Evolutionary conservation across 805 yeast species (phyloP), one percentile per base, ranked within the genome.

Genomic region (Blastobotrys chiropterorum): DNA sequence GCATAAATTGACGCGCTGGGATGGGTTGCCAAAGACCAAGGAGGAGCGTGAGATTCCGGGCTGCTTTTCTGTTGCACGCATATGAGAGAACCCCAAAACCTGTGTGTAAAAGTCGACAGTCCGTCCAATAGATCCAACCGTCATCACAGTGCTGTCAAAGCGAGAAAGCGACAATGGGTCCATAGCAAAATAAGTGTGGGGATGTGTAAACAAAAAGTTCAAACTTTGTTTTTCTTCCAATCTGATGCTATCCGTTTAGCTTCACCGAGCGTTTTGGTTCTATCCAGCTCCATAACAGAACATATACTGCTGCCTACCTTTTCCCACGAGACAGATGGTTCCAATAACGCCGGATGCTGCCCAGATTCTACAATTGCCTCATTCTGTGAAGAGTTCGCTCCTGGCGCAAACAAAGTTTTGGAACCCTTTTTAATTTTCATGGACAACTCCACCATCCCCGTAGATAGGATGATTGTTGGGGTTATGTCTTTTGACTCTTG

Each of bases 371-470:
- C 17, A n/a, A 20, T 16, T 16, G 16, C 44, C 5, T 20, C 44
- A 16, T 42, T 20, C 16, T 42, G 44, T 7, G 44, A 16, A 42
- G 21, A n/a, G 5, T 3, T 20, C 5, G 20, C 14, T 5, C 20
- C 44, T 15, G n/a, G 44, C 8, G 44, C 22, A 21, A 42, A 42
- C 6, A 42, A 5, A 3, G 44, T 13, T 15, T 20, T n/a, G 17
- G 44, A 42, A 6, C 44, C 44, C 6, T 16, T 19, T 17, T 38
- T 42, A 19, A 43, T 44, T 34, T 55, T 54, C 15, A 48, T 38
- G 5, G 54, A 54, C 21, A 58, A 38, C 38, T 57, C 55, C 15
- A 54, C 22, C 22, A 55, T 20, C n/a, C 58, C 46, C 31, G 54
- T 22, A 4, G 50, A 46, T 31, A 57, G 13, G 1, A 50, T 49